These are phyloP conservation scores for Gaeumannomyces tritici DNA, from an alignment of 2,329 filamentous ascomycete species.

Conservation along the genomic window DNA sequence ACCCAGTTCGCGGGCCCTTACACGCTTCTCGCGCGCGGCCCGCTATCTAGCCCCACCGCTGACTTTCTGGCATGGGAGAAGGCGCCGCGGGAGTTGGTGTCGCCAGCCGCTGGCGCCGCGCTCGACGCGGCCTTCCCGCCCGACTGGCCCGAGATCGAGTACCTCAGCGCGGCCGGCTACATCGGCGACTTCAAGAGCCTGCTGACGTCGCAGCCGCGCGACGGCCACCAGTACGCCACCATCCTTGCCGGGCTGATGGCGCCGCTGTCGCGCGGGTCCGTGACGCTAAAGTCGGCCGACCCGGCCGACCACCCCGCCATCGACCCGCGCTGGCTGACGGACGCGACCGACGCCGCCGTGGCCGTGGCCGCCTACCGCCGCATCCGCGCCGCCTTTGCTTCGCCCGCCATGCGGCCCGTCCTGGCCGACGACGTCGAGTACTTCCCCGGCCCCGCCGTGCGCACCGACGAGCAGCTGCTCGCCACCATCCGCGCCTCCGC, in stretches of 20 bases:
- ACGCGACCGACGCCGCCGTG: neutral
- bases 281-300: conserved; percentile 13
- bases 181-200: conserved; percentile 6
- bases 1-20: conserved; percentile 1
- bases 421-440: neutral
- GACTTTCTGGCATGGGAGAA: conserved; percentile 15
- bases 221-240: conserved; percentile 9
- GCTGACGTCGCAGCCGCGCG: neutral
- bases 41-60: conserved; percentile 11
- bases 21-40: conserved; percentile 7
- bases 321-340: conserved; percentile 12
- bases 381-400: neutral
- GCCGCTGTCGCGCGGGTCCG: conserved; percentile 7
- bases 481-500: neutral
- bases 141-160: conserved; percentile 11
- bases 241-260: neutral
- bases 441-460: neutral
- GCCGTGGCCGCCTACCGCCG: neutral
- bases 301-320: conserved; percentile 14
- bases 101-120: no score
- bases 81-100: neutral
- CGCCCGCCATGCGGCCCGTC: neutral
- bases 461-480: conserved; percentile 1
- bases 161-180: conserved; percentile 10
- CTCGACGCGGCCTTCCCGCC: neutral